Evolutionary conservation across 108 stramenopile species (phyloP), one percentile per base, ranked within the genome.

Genomic region (Pseudonitzschia multistriata): DNA sequence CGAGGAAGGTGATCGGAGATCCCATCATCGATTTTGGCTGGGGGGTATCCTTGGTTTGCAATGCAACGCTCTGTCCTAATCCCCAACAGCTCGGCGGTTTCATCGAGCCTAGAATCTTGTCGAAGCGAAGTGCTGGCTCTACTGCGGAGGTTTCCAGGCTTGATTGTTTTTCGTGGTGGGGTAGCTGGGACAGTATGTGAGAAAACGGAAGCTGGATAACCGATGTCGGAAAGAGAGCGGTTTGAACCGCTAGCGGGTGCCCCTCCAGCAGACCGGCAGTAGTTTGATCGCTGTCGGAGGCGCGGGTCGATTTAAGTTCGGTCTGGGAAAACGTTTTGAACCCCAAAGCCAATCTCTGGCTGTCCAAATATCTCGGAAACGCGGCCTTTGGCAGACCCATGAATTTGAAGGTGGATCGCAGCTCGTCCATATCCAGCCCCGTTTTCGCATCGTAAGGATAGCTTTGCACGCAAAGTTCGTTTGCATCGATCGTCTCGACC

Each of bases 11-110:
- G 39, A 64, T 45, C 24, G 63, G 63, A 42, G 63, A 45, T 7
- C n/a, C 21, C 14, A 59, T 47, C n/a, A 34, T 39, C 47, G 42
- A 64, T 15, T 29, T 31, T 33, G 40, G 7, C n/a, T 57, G 66
- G 25, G 55, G 68, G 27, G 53, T 52, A 40, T 56, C 55, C 36
- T 53, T 52, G 29, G 49, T 21, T 24, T 31, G 24, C 29, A 35
- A 56, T 24, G 17, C 42, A 6, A 28, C 63, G 55, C 30, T 27
- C 5, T 24, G 15, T 27, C 48, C 71, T 47, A 60, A 36, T 8
- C 83, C 89, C 68, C 85, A 90, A 48, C 88, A 90, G 6, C 53
- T 40, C 22, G 90, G 93, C n/a, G 90, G 93, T 55, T 82, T 78
- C 87, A 94, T 87, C 15, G 83, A 48, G 22, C 79, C 75, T 1